Evolutionary conservation across 805 yeast species (phyloP).

Genomic region (Ogataea kodamae): DNA sequence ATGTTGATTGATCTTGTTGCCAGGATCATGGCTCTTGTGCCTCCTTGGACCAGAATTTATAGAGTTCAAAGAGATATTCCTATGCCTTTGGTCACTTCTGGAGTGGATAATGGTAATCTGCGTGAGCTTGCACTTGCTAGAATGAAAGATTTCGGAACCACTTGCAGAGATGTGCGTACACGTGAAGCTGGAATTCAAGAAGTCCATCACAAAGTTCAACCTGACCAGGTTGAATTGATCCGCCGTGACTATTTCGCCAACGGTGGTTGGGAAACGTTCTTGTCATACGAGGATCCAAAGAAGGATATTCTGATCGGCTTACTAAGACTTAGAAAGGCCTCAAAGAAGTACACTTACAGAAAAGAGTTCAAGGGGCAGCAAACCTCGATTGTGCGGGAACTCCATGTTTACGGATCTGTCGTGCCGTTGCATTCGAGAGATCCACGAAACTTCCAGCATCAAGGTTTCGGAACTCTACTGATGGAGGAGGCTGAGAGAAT

Average conservation of each 20-base stretch:
- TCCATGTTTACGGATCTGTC: conserved; percentile 96
- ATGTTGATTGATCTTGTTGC: conserved; percentile 94
- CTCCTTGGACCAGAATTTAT: conserved; percentile 99
- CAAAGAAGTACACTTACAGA: conserved; percentile 84
- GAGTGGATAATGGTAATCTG: conserved; percentile 96
- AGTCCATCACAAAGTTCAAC: conserved; percentile 93
- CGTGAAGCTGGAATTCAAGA: conserved; percentile 99
- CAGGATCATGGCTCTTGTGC: conserved; percentile 90
- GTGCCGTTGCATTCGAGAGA: conserved; percentile 96
- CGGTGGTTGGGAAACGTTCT: conserved; percentile 98
- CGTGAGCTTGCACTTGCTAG: conserved; percentile 94
- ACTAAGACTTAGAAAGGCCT: conserved; percentile 80
- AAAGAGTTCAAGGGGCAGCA: conserved; percentile 81
- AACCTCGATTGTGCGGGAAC: conserved; percentile 92
- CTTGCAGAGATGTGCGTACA: conserved; percentile 94
- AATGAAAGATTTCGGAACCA: conserved; percentile 97
- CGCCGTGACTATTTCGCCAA: conserved; percentile 96
- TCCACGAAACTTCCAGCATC: conserved; percentile 97
- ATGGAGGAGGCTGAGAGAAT: conserved; percentile 99
- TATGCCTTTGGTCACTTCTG: conserved; percentile 96
- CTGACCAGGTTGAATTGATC: conserved; percentile 94
- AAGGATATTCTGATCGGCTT: conserved; percentile 93
- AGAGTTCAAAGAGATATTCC: conserved; percentile 99
- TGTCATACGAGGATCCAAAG: conserved; percentile 94
- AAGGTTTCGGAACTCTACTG: conserved; percentile 93